These are phyloP conservation scores for Luzula sylvatica DNA, from an alignment of 176 grass and related monocot genomes.

Conservation along the genomic window DNA sequence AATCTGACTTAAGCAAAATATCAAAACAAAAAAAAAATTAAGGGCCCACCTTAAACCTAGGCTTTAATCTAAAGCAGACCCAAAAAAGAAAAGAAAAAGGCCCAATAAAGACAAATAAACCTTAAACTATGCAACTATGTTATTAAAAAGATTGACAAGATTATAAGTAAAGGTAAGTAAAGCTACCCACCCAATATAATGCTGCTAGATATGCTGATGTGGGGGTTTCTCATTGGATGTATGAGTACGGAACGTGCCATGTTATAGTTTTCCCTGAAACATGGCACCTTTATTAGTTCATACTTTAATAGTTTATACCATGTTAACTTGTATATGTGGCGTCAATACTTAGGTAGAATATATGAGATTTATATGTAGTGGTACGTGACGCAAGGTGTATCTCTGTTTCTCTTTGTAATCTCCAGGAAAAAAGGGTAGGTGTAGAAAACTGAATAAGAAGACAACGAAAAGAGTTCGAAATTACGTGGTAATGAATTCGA, in stretches of 20 bases:
- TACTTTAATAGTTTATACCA: too few species aligned
- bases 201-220: constrained; percentile 43
- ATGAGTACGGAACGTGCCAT: background rate
- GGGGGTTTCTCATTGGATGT: background rate
- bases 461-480: background rate
- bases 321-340: constrained; percentile 20
- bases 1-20: constrained; percentile 27
- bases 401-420: constrained; percentile 14
- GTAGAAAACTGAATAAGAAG: background rate
- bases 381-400: constrained; percentile 25
- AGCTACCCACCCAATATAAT: constrained; percentile 40
- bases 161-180: constrained; percentile 44
- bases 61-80: constrained; percentile 35
- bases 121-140: constrained; percentile 78
- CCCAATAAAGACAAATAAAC: constrained; percentile 39
- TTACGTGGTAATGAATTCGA: too few species aligned
- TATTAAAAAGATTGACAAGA: constrained; percentile 55
- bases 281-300: constrained; percentile 41
- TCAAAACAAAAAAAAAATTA: constrained; percentile 22
- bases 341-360: constrained; percentile 24
- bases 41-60: constrained; percentile 29
- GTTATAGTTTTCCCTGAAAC: constrained; percentile 18
- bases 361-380: constrained; percentile 11
- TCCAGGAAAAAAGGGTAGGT: background rate
- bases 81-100: constrained; percentile 16